Evolutionary conservation across 306 rosid species (phyloP).

Genomic region (Parietaria judaica): DNA sequence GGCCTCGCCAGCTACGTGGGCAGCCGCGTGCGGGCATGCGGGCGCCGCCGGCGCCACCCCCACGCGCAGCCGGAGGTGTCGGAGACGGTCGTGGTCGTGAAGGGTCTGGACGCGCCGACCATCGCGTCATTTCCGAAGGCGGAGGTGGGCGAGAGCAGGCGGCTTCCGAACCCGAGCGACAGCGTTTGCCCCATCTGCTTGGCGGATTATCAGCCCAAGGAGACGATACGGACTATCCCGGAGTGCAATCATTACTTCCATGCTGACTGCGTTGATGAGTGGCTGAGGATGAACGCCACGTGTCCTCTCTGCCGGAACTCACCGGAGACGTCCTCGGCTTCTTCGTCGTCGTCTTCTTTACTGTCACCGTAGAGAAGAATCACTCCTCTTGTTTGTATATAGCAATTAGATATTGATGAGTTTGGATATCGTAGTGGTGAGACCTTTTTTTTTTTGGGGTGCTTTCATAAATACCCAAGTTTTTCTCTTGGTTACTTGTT

Average conservation of each 20-base stretch:
- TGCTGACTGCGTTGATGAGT: slow-evolving; percentile 49
- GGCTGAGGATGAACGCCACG: slow-evolving; percentile 63
- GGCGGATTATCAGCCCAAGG: slow-evolving; percentile 53
- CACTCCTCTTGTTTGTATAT: background rate
- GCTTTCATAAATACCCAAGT: too few relatives aligned
- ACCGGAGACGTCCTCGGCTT: slow-evolving; percentile 20
- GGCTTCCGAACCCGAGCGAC: slow-evolving; percentile 43
- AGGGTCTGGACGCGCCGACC: slow-evolving; percentile 58
- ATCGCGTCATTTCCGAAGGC: slow-evolving; percentile 63
- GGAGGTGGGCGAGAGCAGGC: slow-evolving; percentile 38
- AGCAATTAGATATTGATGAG: too few relatives aligned
- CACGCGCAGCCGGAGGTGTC: slow-evolving; percentile 11
- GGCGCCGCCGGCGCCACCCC: slow-evolving; percentile 6
- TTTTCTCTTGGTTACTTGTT: too few relatives aligned
- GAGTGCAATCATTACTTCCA: slow-evolving; percentile 66
- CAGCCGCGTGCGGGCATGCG: slow-evolving; percentile 7
- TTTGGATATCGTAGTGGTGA: too few relatives aligned
- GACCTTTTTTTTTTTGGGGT: too few relatives aligned
- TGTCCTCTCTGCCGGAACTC: slow-evolving; percentile 69
- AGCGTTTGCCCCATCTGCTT: slow-evolving; percentile 58
- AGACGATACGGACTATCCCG: slow-evolving; percentile 53
- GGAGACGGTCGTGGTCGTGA: slow-evolving; percentile 10
- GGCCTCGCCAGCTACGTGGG: slow-evolving; percentile 33
- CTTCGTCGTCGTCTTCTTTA: slow-evolving; percentile 21
- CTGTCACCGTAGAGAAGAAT: background rate